phyloP scores from a whole-genome alignment of 1,139 yeast species.

The Lodderomyces margitis region DNA sequence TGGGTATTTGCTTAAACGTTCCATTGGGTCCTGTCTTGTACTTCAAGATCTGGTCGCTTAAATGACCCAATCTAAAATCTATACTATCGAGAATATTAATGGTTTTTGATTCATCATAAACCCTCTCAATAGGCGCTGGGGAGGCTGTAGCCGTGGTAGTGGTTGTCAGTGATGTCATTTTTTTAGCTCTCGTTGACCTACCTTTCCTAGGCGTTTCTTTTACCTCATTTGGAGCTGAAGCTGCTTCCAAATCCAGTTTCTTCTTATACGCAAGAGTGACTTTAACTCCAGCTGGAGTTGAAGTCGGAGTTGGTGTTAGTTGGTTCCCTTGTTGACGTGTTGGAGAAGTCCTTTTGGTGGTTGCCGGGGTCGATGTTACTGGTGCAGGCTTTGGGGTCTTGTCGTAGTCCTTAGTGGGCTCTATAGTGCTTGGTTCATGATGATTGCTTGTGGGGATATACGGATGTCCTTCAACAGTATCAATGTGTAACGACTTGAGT shows the following conservation, averaged over 20 bases:
- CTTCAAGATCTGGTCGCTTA: neutral
- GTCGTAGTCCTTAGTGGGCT: too few species aligned
- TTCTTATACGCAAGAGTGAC: neutral
- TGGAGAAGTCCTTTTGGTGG: neutral
- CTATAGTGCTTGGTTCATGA: neutral
- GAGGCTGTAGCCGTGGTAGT: neutral
- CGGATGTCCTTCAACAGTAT: conserved; percentile 15
- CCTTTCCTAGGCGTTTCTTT: neutral
- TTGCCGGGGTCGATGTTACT: neutral
- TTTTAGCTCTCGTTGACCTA: neutral
- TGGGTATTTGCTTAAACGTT: neutral
- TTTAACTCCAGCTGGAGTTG: neutral
- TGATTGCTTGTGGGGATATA: neutral
- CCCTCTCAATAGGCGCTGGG: neutral
- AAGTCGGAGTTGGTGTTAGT: neutral
- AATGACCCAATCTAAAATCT: neutral
- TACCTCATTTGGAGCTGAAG: neutral
- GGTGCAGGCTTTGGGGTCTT: neutral
- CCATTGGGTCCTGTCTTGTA: neutral
- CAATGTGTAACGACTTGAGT: conserved; percentile 10
- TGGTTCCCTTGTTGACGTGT: neutral
- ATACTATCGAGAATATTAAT: conserved; percentile 4
- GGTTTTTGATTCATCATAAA: neutral
- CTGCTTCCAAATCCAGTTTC: neutral
- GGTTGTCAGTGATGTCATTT: neutral